Conservation (phyloP, 2,329 filamentous ascomycete species). For the Decorospora gaudefroyi region DNA sequence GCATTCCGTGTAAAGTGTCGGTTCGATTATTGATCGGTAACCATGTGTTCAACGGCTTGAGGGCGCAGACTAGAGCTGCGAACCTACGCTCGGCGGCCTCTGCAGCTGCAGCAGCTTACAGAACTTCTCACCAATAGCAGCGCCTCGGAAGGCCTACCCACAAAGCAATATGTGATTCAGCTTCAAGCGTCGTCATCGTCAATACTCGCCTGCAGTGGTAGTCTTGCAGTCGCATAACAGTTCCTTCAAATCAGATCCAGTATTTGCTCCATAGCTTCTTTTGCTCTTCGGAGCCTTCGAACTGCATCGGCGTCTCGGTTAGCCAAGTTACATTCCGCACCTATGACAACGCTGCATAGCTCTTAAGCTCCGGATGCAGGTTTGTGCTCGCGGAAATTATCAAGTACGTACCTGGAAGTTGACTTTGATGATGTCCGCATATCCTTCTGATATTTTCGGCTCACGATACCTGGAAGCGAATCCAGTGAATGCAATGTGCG, state of each 20-base stretch:
- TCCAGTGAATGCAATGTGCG: conserved; percentile 76
- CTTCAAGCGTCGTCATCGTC: conserved; percentile 22
- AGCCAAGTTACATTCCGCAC: conserved; percentile 18
- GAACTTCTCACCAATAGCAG: conserved; percentile 7
- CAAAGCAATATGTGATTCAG: neutral
- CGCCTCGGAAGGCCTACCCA: conserved; percentile 6
- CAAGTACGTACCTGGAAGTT: conserved; percentile 66
- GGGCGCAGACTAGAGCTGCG: conserved; percentile 22
- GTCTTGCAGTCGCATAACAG: conserved; percentile 3
- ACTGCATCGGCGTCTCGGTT: conserved; percentile 48
- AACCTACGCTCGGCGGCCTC: conserved; percentile 25
- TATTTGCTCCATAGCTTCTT: conserved; percentile 74
- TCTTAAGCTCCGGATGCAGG: conserved; percentile 6
- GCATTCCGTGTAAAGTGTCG: neutral
- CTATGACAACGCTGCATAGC: neutral
- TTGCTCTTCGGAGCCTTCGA: conserved; percentile 70
- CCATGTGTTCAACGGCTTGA: conserved; percentile 15
- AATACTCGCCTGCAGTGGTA: conserved; percentile 1
- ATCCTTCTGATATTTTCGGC: conserved; percentile 76
- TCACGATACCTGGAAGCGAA: conserved; percentile 74
- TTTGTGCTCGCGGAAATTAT: conserved; percentile 4
- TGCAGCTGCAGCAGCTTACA: conserved; percentile 3
- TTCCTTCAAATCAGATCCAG: conserved; percentile 62
- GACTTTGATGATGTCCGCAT: conserved; percentile 75
- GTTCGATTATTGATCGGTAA: conserved; percentile 7